phyloP scores from a whole-genome alignment of 2,329 filamentous ascomycete species.

The Cladosporium sp. region DNA sequence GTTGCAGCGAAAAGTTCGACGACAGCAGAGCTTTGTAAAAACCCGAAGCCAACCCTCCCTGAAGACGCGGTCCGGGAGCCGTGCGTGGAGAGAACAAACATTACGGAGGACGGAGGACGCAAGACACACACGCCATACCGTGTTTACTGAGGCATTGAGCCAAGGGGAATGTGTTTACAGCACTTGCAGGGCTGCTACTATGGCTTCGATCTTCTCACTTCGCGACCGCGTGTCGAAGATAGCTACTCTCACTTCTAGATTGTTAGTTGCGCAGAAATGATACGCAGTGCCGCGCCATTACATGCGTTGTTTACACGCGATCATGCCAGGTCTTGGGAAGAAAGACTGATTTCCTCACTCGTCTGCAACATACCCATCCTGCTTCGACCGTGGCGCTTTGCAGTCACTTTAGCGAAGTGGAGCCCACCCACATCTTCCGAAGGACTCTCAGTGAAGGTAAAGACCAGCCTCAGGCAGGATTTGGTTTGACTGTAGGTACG shows the following conservation, averaged over 20 bases:
- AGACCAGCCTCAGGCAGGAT: not conserved
- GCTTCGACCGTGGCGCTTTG: not conserved
- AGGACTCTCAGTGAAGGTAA: not conserved
- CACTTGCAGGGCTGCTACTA: not conserved
- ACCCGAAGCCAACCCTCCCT: not conserved
- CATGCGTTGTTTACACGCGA: not conserved
- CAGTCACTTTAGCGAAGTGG: not conserved
- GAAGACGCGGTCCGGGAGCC: not conserved
- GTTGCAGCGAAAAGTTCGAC: no score
- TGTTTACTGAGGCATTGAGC: not conserved
- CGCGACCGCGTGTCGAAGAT: not conserved
- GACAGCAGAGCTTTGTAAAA: not conserved
- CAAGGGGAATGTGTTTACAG: not conserved
- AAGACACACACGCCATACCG: not conserved
- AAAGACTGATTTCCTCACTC: not conserved
- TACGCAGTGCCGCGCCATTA: not conserved
- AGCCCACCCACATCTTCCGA: constrained; percentile 17
- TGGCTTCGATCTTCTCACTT: not conserved
- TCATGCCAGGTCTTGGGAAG: not conserved
- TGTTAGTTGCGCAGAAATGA: not conserved
- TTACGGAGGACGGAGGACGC: not conserved
- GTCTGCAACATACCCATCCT: not conserved
- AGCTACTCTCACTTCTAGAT: not conserved
- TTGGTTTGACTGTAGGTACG: not conserved
- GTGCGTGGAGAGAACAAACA: not conserved